Percentiles rank a stretch among this genome's conserved stretches.
Conservation (phyloP, 805 yeast genomes). For the Cyberlindnera galapagoensis region DNA sequence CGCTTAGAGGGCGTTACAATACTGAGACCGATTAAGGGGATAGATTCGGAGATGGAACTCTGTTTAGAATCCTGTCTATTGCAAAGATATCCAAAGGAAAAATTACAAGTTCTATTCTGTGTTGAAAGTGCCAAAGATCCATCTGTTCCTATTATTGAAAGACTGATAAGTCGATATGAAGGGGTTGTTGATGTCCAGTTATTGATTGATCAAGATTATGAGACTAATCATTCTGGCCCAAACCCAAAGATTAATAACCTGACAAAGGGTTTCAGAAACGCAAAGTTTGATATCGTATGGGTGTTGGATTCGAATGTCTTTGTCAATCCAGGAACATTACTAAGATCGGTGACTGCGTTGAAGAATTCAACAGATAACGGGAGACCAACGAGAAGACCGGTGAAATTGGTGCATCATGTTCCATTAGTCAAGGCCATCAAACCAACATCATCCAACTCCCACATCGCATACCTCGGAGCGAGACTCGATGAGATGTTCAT, state of each 20-base stretch:
- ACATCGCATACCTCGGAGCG: slow-evolving; percentile 41
- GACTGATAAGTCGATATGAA: slow-evolving; percentile 47
- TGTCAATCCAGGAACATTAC: slow-evolving; percentile 59
- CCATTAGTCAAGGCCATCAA: slow-evolving; percentile 51
- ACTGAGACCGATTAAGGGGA: slow-evolving; percentile 75
- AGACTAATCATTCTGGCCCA: slow-evolving; percentile 57
- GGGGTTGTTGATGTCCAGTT: slow-evolving; percentile 47
- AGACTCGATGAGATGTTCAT: slow-evolving; percentile 80
- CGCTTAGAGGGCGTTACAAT: slow-evolving; percentile 65
- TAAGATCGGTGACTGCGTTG: slow-evolving; percentile 53
- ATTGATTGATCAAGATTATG: slow-evolving; percentile 39
- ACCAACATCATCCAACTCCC: slow-evolving; percentile 15
- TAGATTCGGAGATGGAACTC: slow-evolving; percentile 65
- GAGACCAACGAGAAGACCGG: slow-evolving; percentile 30
- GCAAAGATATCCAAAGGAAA: slow-evolving; percentile 57
- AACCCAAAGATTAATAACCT: slow-evolving; percentile 86
- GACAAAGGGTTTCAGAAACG: slow-evolving; percentile 68
- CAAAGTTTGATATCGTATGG: slow-evolving; percentile 75
- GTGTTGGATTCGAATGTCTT: slow-evolving; percentile 81
- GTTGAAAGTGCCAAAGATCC: slow-evolving; percentile 60
- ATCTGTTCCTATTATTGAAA: slow-evolving; percentile 50
- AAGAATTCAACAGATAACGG: slow-evolving; percentile 49
- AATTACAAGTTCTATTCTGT: slow-evolving; percentile 69
- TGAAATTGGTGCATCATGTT: slow-evolving; percentile 73
- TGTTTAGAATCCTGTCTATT: slow-evolving; percentile 63